These are phyloP conservation scores for Thielaviopsis populi DNA, from an alignment of 2,329 filamentous ascomycete species.

Conservation along the genomic window DNA sequence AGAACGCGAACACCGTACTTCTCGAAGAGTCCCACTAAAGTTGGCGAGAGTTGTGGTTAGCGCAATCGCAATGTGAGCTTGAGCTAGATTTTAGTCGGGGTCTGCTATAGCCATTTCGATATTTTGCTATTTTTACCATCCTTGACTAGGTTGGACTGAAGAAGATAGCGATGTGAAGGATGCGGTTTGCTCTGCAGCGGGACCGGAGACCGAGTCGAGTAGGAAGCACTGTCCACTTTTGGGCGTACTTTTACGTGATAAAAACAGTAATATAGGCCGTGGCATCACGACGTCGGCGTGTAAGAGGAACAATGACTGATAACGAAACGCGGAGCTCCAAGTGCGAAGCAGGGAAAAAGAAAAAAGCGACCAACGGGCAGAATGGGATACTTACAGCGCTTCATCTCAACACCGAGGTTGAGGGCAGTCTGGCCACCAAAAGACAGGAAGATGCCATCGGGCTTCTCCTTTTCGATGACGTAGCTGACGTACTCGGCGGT, in stretches of 20 bases:
- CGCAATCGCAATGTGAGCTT: neutral
- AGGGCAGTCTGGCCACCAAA: slow-evolving; percentile 96
- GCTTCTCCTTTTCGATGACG: slow-evolving; percentile 89
- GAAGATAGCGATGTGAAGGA: neutral
- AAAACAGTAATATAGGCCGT: slow-evolving; percentile 4
- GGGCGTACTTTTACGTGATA: slow-evolving; percentile 10
- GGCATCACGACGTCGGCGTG: neutral
- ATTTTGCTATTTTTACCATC: neutral
- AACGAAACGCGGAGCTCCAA: slow-evolving; percentile 8
- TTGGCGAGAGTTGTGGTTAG: slow-evolving; percentile 3
- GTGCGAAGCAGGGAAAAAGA: slow-evolving; percentile 2
- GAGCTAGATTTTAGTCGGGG: neutral
- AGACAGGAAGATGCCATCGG: slow-evolving; percentile 92
- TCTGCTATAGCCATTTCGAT: neutral
- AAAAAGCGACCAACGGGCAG: neutral
- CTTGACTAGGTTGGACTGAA: neutral
- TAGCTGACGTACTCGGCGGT: slow-evolving; percentile 96
- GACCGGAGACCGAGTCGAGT: slow-evolving; percentile 6
- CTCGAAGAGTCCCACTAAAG: slow-evolving; percentile 65
- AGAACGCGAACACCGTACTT: slow-evolving; percentile 92
- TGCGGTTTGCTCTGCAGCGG: neutral
- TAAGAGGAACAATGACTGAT: neutral
- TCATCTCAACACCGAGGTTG: slow-evolving; percentile 94
- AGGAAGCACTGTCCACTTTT: slow-evolving; percentile 11
- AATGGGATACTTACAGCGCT: slow-evolving; percentile 41